Evolutionary conservation across 1,284 basidiomycete genomes (phyloP), one percentile per base, ranked within the genome.

Genomic region (Heterobasidion occidentale): DNA sequence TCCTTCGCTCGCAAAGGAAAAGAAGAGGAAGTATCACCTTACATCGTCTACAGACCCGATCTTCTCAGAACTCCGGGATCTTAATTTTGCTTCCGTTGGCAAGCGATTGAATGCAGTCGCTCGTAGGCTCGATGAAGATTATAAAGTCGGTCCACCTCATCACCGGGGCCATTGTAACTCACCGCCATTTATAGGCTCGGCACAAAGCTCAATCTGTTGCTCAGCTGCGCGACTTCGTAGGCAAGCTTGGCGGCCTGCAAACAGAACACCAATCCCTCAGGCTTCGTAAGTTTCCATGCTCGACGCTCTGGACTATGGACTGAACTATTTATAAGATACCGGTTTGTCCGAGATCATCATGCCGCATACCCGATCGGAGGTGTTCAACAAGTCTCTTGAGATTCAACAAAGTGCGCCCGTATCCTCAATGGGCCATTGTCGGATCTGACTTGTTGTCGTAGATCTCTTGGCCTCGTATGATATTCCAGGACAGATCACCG

Each of bases 81-180:
- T 92, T 58, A 98, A 99, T 70, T 99, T 99, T 71, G 90, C 94
- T 7, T 80, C 88, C n/a, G 88, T 99, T 2, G 95, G 95, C 0
- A 84, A 83, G 65, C 83, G 83, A 65, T 74, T 99, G 49, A 95
- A 90, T 64, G 80, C 78, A 61, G 80, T 91, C 12, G 97, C 97
- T 1, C 84, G 84, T 61, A 78, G 91, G 34, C 74, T 99, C 45
- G 94, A 98, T 62, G 88, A 92, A 60, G 92, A 97, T 66, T 98
- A 96, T 69, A 92, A 94, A 76, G 89, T 88, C 61, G 60, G 70
- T 38, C 51, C 19, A 12, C 33, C 9, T 38, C 14, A n/a, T 38
- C 50, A n/a, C 11, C 15, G 36, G n/a, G 34, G n/a, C 3, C 14
- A n/a, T 8, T 35, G 17, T 15, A 38, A 51, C 50, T 51, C 33